Base-by-base conservation (phyloP, 495 filamentous ascomycete genomes). In the Xylaria castorea region DNA sequence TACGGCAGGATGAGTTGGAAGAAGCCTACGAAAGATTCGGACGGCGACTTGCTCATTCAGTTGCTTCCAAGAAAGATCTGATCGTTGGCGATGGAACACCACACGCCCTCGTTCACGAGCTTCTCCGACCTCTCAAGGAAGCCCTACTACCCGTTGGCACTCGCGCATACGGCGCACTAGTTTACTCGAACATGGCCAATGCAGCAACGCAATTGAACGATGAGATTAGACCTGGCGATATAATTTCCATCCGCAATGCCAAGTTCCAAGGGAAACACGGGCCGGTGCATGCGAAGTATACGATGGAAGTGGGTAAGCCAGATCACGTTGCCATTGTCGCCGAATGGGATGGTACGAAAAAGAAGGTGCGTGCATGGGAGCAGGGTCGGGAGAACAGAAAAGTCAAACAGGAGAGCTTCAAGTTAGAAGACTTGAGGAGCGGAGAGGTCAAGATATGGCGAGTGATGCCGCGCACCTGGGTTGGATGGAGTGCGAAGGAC, bases 391-490 rank as follows among this genome's bases (percentile, higher is more conserved):
- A 98, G 82, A 95, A 91, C 79, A 96, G 91, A 83, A 98, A 98
- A 85, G 92, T 97, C 48, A 97, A 95, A 84, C 83, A 93, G 69
- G 95, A 98, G 85, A 94, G 93, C 80, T 98, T 93, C 80, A 94
- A 95, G 84, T 85, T 99, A 65, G 94, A 93, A 48, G 96, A 99
- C 83, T 77, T 99, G 77, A 87, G 93, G 79, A 95, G 92, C 81
- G 96, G 96, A 14, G 96, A 99, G 85, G 94, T 97, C 74, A 97
- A 97, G 85, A 94, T 98, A 71, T 99, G 96, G 96, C 90, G 96
- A 71, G 93, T 97, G 44, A 95, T 98, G 90, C 92, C 93, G 16
- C 88, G 93, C 74, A 90, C 87, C 73, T 98, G 95, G 94, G 91
- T 98, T 58, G 93, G 95, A 42, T 98, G 95, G 95, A 91, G 89